Conservation (phyloP, 768 basidiomycete genomes). For the Pulveroboletus sp. region DNA sequence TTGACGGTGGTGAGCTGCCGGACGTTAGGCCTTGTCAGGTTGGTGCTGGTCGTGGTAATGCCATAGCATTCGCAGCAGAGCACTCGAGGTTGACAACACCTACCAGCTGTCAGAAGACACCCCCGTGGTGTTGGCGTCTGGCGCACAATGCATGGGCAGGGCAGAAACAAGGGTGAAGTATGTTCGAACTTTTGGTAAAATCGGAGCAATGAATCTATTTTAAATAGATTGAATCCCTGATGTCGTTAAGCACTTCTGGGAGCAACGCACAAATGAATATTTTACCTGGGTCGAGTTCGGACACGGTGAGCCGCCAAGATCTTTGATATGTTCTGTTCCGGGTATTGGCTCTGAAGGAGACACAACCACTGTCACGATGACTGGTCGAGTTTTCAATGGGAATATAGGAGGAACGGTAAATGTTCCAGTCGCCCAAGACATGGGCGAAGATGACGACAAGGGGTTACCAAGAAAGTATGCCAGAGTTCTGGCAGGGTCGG, state of each 20-base stretch:
- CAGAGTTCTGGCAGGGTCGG: constrained; percentile 33
- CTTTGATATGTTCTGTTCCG: constrained; percentile 50
- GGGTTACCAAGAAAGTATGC: constrained; percentile 5
- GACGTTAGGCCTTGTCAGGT: constrained; percentile 27
- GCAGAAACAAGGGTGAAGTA: neutral
- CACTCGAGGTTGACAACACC: constrained; percentile 44
- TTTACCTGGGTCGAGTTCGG: constrained; percentile 34
- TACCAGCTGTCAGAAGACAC: too few relatives aligned
- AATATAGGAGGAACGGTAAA: constrained; percentile 36
- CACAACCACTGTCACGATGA: constrained; percentile 35
- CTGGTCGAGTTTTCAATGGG: constrained; percentile 32
- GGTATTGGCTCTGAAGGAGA: constrained; percentile 31
- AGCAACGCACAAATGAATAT: neutral
- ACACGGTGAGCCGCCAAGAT: constrained; percentile 39
- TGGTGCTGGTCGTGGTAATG: constrained; percentile 33
- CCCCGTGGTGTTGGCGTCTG: constrained; percentile 40
- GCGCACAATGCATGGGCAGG: neutral
- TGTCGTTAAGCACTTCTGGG: constrained; percentile 27
- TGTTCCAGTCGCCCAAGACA: constrained; percentile 43
- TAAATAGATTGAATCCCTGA: constrained; percentile 41
- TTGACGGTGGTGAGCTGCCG: constrained; percentile 32
- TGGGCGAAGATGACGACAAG: neutral
- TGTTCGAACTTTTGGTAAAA: too few relatives aligned
- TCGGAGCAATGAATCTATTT: constrained; percentile 24
- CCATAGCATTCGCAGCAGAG: constrained; percentile 31